Base-by-base conservation (phyloP, 2,329 filamentous ascomycete species). In the Madurella fahalii region DNA sequence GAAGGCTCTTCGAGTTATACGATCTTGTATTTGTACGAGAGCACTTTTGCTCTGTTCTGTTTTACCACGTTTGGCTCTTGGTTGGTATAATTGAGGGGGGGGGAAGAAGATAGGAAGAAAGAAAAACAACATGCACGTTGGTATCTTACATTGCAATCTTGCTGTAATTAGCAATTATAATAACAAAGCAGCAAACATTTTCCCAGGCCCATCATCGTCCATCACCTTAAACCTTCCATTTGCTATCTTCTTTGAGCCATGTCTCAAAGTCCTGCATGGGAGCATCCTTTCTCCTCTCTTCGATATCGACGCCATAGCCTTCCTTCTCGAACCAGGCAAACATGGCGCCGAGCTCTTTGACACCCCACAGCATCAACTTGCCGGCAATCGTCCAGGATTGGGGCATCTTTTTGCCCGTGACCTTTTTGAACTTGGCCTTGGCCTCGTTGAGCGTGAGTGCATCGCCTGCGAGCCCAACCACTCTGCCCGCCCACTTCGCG, bases 261-360 rank as follows among this genome's bases (percentile, higher is more conserved):
- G 60, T 61, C 62, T 73, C 70, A 37, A 74, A 69, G 45, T 67
- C 59, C 63, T 69, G 66, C 46, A 72, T 50, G 9, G 68, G 68
- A 45, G 70, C 61, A 54, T 66, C 59, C 20, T 50, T 53, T 56
- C 61, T 63, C 46, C 69, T 55, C 11, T 62, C 65, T 18, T 53
- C 56, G 9, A 76, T 66, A 61, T 75, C 70, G 2, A 64, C 72
- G 0, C 68, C 70, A 49, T 74, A 75, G n/a, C 72, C 73, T n/a
- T 67, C 62, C 12, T 59, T 59, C 57, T 71, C 68, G 40, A 75
- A 74, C 52, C 66, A 75, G 12, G 40, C 30, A 44, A 73, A 72
- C 71, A 73, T 74, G 5, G 41, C 54, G 5, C 67, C 63, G 2
- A 73, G 45, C 7, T 72, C 67, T 12, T 58, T 56, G 2, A 68